Evolutionary conservation across 768 basidiomycete genomes (phyloP), one percentile per base, ranked within the genome.

Genomic region (Pleurotus cornucopiae): DNA sequence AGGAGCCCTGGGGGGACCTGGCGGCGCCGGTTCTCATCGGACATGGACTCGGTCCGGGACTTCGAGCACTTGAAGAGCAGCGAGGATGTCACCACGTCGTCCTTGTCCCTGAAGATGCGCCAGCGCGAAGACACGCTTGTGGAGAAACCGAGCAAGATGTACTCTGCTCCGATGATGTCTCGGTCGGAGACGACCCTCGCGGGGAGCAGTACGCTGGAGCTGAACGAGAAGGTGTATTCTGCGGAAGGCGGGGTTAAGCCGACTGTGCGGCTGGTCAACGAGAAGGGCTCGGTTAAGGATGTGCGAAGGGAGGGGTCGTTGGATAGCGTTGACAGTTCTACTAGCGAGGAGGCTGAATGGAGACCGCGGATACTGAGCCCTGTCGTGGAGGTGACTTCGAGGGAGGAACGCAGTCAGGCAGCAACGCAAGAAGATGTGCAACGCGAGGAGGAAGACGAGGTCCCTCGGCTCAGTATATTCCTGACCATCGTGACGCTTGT

Each of bases 391-490:
- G 45, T 38, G 20, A 30, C 38, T 4, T 44, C 41, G 23, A 46
- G 14, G 30, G 40, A 54, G 13, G 51, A 58, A 16, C 38, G 14
- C 34, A 25, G 51, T 1, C 39, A 40, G 14, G 14, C 1, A 18
- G 14, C 1, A 18, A 38, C 34, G 11, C 25, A 20, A 11, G 41
- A 44, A 44, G 41, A 44, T 20, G 41, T 39, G 4, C 14, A 43
- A 18, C 26, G 40, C 6, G 21, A 23, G 52, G 4, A n/a, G 4
- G 25, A 47, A 14, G 44, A 21, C 14, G 18, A 49, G 64, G 72
- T 76, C 54, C 86, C 88, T 2, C 73, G 75, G 61, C 62, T 91
- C 62, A 88, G 85, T 63, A 71, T 83, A 67, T 71, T 75, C 26
- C 67, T 89, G 62, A 84, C 82, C 1, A 61, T 88, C 7, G 59